phyloP scores from a whole-genome alignment of 768 basidiomycete genomes.

The Russula virescens region DNA sequence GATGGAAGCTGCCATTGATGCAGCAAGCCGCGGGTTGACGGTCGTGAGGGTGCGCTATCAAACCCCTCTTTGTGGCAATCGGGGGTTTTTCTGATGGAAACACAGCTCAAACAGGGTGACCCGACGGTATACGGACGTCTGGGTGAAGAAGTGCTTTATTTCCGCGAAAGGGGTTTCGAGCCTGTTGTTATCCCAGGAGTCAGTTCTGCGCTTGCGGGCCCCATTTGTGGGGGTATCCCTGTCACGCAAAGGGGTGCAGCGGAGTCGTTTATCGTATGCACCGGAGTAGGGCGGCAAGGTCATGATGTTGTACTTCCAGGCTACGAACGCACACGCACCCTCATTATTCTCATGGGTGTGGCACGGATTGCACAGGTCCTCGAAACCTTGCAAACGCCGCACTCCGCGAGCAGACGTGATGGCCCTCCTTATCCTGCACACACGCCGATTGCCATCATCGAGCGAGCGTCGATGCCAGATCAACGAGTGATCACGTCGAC shows the following conservation, averaged over 20 bases:
- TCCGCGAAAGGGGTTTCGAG: constrained; percentile 80
- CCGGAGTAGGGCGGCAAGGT: constrained; percentile 86
- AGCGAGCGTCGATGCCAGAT: constrained; percentile 91
- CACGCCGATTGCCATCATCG: constrained; percentile 87
- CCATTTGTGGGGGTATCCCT: constrained; percentile 84
- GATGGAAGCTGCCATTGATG: constrained; percentile 87
- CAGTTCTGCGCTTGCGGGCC: constrained; percentile 83
- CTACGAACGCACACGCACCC: constrained; percentile 75
- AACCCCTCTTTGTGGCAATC: neutral
- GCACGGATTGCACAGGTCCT: constrained; percentile 76
- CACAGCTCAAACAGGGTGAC: constrained; percentile 93
- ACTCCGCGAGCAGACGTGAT: constrained; percentile 32
- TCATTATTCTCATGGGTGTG: constrained; percentile 92
- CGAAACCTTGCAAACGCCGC: constrained; percentile 41
- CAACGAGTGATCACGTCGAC: constrained; percentile 82
- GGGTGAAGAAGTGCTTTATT: constrained; percentile 92
- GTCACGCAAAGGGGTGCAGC: constrained; percentile 95
- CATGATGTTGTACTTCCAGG: constrained; percentile 79
- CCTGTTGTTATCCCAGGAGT: constrained; percentile 86
- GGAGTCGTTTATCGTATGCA: constrained; percentile 84
- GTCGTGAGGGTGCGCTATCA: constrained; percentile 70
- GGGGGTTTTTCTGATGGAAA: constrained; percentile 3
- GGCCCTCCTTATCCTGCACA: constrained; percentile 64
- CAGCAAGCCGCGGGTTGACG: constrained; percentile 68
- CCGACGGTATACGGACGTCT: constrained; percentile 92